Evolutionary conservation across 2,329 filamentous ascomycete genomes (phyloP), one percentile per base, ranked within the genome.

Genomic region (Fusarium pseudonygamai): DNA sequence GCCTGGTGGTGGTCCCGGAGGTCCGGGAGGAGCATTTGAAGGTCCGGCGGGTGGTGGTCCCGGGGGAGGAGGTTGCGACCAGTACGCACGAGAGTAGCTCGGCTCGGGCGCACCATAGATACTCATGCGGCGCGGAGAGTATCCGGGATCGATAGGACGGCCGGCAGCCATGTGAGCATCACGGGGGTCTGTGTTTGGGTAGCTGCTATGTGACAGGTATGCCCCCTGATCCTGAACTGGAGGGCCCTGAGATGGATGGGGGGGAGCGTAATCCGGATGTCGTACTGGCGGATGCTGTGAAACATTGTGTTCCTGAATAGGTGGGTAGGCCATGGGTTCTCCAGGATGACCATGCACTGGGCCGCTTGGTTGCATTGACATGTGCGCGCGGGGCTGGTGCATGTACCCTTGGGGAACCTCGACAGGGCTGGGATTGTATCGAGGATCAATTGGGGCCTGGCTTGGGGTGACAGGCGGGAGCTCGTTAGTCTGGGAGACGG

Each of bases 51-150:
- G 77, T 30, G 78, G 78, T 13, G 77, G 77, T 28, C 78, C 77
- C 15, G 71, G 75, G 32, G 78, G 76, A n/a, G 74, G 76, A 37
- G 77, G 80, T 56, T 80, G 81, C 24, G 78, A 62, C 82, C 82
- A 83, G 74, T 80, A 83, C 10, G 79, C 45, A 39, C 78, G 79
- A 47, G 75, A 73, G 72, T 81, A 82, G 26, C 74, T 72, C n/a
- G 78, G 68, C 30, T 83, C 82, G 13, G 67, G 52, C 5, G 76
- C 79, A 34, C 55, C 55, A 47, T 81, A 83, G 24, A 71, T 71
- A 49, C 80, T 80, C 73, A 80, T 71, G 18, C 79, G 81, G 22
- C 80, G 78, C 60, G 78, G 72, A 34, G 76, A 74, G 49, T 79
- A 82, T 28, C 72, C 77, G 24, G 78, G 77, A 42, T 83, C 82